A percentile compares a stretch with the other conserved stretches of the same genome.
These are phyloP conservation scores for Metschnikowia peoriensis DNA, from an alignment of 805 yeast genomes.

Conservation along the genomic window DNA sequence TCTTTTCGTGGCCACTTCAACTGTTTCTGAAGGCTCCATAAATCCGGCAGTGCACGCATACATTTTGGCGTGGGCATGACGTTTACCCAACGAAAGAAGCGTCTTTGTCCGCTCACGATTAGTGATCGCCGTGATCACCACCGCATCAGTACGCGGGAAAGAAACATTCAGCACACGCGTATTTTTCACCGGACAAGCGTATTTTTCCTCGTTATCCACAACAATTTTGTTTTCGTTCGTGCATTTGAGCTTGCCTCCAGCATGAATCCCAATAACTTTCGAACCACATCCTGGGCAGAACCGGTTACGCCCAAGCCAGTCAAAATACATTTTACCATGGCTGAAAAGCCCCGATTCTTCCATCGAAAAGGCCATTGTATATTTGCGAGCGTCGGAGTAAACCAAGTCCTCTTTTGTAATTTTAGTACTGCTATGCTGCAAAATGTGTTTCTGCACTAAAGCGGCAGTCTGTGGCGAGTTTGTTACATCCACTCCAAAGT, in stretches of 20 bases:
- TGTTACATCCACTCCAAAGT: conserved; percentile 60
- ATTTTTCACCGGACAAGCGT: conserved; percentile 37
- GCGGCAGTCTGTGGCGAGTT: conserved; percentile 40
- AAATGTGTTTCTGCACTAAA: conserved; percentile 29
- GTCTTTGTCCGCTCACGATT: conserved; percentile 58
- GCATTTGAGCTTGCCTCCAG: conserved; percentile 48
- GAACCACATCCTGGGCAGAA: conserved; percentile 89
- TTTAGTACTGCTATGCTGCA: neutral
- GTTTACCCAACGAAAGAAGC: conserved; percentile 66
- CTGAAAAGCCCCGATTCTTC: conserved; percentile 67
- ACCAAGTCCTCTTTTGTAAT: conserved; percentile 14
- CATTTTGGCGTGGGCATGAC: conserved; percentile 55
- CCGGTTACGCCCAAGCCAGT: conserved; percentile 74
- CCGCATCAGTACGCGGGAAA: conserved; percentile 92
- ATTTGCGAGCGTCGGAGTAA: conserved; percentile 37
- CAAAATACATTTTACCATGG: conserved; percentile 79
- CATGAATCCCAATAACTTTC: conserved; percentile 57
- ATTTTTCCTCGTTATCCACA: conserved; percentile 12
- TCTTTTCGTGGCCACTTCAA: conserved; percentile 82
- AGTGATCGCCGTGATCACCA: conserved; percentile 76
- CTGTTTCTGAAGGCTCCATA: conserved; percentile 91
- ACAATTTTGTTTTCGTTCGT: conserved; percentile 16
- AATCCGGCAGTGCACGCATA: conserved; percentile 92
- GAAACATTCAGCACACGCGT: conserved; percentile 66
- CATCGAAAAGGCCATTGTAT: conserved; percentile 32